These are phyloP conservation scores for Entophlyctis helioformis DNA, from an alignment of 192 early-diverging fungal species.

Conservation along the genomic window DNA sequence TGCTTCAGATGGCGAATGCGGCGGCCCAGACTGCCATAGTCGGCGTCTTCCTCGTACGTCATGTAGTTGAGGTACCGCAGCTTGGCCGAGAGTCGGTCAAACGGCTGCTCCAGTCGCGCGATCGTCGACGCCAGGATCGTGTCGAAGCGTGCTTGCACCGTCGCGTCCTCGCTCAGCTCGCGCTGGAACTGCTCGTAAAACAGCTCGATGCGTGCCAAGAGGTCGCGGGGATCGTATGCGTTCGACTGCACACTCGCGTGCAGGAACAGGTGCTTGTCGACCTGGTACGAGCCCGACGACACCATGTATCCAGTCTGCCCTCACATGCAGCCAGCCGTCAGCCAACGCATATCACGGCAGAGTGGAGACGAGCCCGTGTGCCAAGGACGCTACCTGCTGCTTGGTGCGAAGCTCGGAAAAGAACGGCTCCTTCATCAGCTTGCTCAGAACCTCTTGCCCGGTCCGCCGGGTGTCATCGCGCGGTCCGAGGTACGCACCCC, in stretches of 20 bases:
- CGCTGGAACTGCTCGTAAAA: constrained; percentile 18
- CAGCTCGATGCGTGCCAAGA: constrained; percentile 18
- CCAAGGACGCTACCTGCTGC: too few relatives aligned
- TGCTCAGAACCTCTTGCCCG: constrained; percentile 17
- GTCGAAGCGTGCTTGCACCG: constrained; percentile 2
- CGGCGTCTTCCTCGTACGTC: constrained; percentile 20
- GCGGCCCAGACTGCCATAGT: constrained; percentile 6
- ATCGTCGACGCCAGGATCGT: constrained; percentile 11
- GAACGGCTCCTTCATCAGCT: constrained; percentile 30
- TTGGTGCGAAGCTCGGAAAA: constrained; percentile 25
- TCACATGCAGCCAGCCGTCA: too few relatives aligned
- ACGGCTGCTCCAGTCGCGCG: constrained; percentile 14
- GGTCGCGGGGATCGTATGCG: constrained; percentile 19
- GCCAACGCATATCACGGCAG: too few relatives aligned
- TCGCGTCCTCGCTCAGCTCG: constrained; percentile 2
- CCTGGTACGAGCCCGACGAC: constrained; percentile 3
- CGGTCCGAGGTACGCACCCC: constrained; percentile 4
- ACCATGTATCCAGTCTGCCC: constrained; percentile 29
- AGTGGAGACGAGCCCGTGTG: too few relatives aligned
- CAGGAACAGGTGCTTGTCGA: constrained; percentile 14
- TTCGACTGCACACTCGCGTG: constrained; percentile 18
- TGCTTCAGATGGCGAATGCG: constrained; percentile 3
- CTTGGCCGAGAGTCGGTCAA: constrained; percentile 17
- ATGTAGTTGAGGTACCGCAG: constrained; percentile 12
- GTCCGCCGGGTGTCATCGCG: constrained; percentile 1